Conservation (phyloP, 2,329 filamentous ascomycete species). For the Cladosporium sp. region DNA sequence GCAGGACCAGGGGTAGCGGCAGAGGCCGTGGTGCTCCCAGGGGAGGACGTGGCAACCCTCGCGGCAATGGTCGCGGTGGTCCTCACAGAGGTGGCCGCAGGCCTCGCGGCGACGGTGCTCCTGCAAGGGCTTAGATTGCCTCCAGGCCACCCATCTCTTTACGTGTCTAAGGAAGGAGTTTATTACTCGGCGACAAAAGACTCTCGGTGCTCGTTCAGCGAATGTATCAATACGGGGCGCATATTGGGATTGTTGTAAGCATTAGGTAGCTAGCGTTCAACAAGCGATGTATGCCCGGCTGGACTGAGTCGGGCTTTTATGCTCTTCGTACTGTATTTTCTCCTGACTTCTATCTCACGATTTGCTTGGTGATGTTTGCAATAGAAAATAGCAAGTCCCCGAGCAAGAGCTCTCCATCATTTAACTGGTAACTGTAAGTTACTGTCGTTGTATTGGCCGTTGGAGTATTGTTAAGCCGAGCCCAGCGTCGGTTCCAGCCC, state of each 20-base stretch:
- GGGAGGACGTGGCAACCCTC: constrained; percentile 26
- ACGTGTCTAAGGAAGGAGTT: not conserved
- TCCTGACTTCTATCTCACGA: no score
- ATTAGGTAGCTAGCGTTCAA: constrained; percentile 4
- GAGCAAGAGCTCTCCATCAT: no score
- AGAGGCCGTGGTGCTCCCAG: constrained; percentile 32
- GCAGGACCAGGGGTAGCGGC: constrained; percentile 35
- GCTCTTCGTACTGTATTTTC: not conserved
- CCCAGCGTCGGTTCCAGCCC: no score
- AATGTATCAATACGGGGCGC: constrained; percentile 8
- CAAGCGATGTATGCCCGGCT: not conserved
- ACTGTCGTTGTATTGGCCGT: no score
- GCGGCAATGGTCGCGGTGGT: constrained; percentile 41
- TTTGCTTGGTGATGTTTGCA: no score
- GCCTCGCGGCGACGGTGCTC: constrained; percentile 17
- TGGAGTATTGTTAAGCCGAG: no score
- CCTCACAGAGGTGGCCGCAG: constrained; percentile 28
- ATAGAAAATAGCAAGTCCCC: no score
- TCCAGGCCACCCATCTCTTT: not conserved
- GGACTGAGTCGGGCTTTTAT: not conserved
- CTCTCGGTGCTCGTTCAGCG: constrained; percentile 6
- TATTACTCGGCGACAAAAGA: not conserved
- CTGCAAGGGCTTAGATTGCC: constrained; percentile 6
- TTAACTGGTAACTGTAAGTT: no score
- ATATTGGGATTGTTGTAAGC: constrained; percentile 9